A percentile compares a stretch with the other conserved stretches of the same genome.
Evolutionary conservation across 2,329 filamentous ascomycete genomes (phyloP).

Genomic region (Neoscytalidium dimidiatum): DNA sequence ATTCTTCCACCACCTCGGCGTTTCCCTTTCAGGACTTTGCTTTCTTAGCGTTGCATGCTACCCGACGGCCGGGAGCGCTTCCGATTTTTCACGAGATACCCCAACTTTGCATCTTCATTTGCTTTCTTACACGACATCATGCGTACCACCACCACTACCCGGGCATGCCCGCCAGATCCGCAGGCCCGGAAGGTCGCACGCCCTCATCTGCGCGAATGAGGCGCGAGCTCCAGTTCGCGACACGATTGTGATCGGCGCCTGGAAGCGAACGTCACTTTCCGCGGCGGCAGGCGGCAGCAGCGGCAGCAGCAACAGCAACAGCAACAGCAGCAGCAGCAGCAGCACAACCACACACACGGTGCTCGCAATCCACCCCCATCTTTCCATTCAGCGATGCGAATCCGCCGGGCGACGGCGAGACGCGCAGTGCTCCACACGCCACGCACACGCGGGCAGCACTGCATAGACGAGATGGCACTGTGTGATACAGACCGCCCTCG

Average conservation of each 20-base stretch:
- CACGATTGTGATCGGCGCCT: slow-evolving; percentile 12
- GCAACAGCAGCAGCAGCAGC: background rate
- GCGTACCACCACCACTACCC: slow-evolving; percentile 2
- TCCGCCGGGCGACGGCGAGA: background rate
- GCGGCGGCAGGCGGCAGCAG: background rate
- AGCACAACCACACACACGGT: slow-evolving; percentile 3
- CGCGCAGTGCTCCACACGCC: slow-evolving; percentile 18
- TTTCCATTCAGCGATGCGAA: background rate
- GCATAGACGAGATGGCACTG: slow-evolving; percentile 20
- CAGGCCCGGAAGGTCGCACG: background rate
- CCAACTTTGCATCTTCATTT: slow-evolving; percentile 10
- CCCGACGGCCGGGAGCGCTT: background rate
- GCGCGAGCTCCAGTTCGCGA: slow-evolving; percentile 8
- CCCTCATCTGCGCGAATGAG: slow-evolving; percentile 1
- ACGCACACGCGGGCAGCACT: slow-evolving; percentile 22
- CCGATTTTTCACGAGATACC: slow-evolving; percentile 13
- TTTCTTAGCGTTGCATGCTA: too few species aligned
- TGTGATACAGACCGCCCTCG: slow-evolving; percentile 21
- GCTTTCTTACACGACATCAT: slow-evolving; percentile 10
- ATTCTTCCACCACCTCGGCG: background rate
- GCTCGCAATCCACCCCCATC: background rate
- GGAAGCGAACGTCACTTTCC: slow-evolving; percentile 7
- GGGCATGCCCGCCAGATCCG: background rate
- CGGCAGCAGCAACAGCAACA: background rate
- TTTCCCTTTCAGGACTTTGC: background rate